These are phyloP conservation scores for Tremella yokohamensis DNA, from an alignment of 768 basidiomycete species.

Conservation along the genomic window DNA sequence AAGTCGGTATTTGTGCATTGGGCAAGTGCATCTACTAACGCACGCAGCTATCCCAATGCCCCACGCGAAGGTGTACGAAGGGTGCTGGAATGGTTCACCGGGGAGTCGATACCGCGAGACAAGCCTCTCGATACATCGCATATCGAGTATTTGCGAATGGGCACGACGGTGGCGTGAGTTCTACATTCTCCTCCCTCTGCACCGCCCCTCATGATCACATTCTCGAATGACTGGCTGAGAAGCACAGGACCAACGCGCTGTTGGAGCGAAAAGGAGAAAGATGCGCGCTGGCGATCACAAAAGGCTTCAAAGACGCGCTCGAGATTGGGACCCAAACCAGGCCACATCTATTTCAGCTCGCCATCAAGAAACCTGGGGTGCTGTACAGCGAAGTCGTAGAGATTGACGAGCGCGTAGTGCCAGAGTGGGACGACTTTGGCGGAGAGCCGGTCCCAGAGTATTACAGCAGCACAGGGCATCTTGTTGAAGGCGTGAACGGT, in stretches of 20 bases:
- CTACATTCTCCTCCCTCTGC: too few species aligned
- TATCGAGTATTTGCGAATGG: constrained; percentile 33
- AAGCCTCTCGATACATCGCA: constrained; percentile 55
- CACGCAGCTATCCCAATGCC: too few species aligned
- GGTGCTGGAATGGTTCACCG: constrained; percentile 72
- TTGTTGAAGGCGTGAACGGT: constrained; percentile 75
- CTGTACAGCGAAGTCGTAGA: constrained; percentile 68
- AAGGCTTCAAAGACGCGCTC: constrained; percentile 63
- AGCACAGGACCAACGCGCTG: constrained; percentile 85
- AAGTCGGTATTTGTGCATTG: too few species aligned
- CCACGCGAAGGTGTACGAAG: constrained; percentile 55
- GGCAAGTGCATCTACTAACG: too few species aligned
- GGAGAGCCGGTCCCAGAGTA: constrained; percentile 67
- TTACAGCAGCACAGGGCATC: too few species aligned
- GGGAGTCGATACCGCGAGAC: constrained; percentile 65
- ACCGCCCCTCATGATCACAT: neutral
- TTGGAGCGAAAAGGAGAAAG: constrained; percentile 90
- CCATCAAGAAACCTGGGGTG: constrained; percentile 61
- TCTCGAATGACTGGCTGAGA: neutral
- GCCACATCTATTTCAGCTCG: constrained; percentile 89
- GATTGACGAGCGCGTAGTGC: constrained; percentile 81
- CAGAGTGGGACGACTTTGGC: constrained; percentile 69
- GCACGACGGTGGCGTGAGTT: constrained; percentile 19
- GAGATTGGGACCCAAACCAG: constrained; percentile 92
- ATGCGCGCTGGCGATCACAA: constrained; percentile 83